phyloP scores from a whole-genome alignment of 768 basidiomycete species.

The Megacollybia marginata region DNA sequence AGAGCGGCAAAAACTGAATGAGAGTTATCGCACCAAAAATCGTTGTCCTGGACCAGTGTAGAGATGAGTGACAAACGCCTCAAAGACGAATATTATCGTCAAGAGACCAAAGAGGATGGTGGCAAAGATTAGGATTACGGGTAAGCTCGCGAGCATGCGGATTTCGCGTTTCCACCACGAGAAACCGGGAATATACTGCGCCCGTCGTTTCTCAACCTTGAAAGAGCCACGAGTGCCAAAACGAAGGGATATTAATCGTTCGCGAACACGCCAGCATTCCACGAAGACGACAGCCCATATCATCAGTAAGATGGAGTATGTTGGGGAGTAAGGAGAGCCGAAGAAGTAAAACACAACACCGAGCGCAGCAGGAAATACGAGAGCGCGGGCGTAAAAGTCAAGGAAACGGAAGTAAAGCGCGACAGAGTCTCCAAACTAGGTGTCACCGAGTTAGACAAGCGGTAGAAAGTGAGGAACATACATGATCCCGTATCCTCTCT shows the following conservation, averaged over 20 bases:
- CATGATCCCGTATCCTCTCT: slow-evolving; percentile 68
- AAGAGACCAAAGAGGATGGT: slow-evolving; percentile 61
- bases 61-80: slow-evolving; percentile 83
- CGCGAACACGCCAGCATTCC: slow-evolving; percentile 87
- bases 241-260: slow-evolving; percentile 73
- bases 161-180: slow-evolving; percentile 73
- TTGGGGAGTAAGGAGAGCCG: slow-evolving; percentile 63
- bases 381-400: slow-evolving; percentile 71
- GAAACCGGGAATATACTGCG: slow-evolving; percentile 46
- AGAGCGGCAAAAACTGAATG: not conserved
- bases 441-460: not conserved
- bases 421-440: slow-evolving; percentile 70
- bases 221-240: slow-evolving; percentile 78
- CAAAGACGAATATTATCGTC: slow-evolving; percentile 78
- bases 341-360: slow-evolving; percentile 68
- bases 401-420: slow-evolving; percentile 91
- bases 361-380: slow-evolving; percentile 67
- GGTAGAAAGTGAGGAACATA: slow-evolving; percentile 23
- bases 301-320: slow-evolving; percentile 71
- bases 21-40: slow-evolving; percentile 52
- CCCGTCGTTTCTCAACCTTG: slow-evolving; percentile 67
- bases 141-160: slow-evolving; percentile 59
- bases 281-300: slow-evolving; percentile 84
- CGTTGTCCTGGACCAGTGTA: slow-evolving; percentile 84
- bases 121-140: slow-evolving; percentile 69